A percentile compares a stretch with the other conserved stretches of the same genome.
Conservation (phyloP, 257 asterid species). For the Solanum boliviense region DNA sequence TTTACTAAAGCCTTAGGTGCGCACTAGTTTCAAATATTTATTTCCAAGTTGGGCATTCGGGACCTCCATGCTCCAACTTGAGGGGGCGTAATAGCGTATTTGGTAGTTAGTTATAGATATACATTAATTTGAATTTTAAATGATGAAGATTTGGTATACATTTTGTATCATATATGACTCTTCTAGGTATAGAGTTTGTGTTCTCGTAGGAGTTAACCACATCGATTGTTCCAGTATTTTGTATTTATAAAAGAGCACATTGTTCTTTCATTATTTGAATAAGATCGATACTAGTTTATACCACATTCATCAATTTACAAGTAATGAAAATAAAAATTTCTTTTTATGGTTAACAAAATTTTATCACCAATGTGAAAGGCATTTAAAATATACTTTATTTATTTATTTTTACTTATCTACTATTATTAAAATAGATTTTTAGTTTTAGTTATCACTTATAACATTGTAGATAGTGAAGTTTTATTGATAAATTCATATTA, state of each 20-base stretch:
- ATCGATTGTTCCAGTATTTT: background rate
- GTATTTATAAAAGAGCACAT: background rate
- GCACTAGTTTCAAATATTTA: background rate
- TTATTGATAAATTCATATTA: too few relatives aligned
- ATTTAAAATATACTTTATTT: too few relatives aligned
- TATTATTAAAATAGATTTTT: too few relatives aligned
- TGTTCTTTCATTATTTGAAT: background rate
- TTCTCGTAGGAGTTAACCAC: background rate
- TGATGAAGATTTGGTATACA: background rate
- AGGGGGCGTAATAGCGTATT: background rate
- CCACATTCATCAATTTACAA: background rate
- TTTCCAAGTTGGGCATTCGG: background rate
- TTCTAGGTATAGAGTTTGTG: background rate
- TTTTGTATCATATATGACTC: background rate
- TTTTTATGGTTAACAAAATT: too few relatives aligned
- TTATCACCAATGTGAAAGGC: too few relatives aligned
- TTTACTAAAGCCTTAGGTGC: background rate
- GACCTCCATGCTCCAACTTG: background rate
- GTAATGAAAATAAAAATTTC: too few relatives aligned
- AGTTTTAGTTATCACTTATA: too few relatives aligned
- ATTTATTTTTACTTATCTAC: too few relatives aligned
- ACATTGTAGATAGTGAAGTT: too few relatives aligned
- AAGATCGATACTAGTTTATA: background rate
- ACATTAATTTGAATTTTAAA: background rate
- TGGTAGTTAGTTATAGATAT: background rate